Base-by-base conservation (phyloP, 2,329 filamentous ascomycete species). In the Waltergamsia citrina region DNA sequence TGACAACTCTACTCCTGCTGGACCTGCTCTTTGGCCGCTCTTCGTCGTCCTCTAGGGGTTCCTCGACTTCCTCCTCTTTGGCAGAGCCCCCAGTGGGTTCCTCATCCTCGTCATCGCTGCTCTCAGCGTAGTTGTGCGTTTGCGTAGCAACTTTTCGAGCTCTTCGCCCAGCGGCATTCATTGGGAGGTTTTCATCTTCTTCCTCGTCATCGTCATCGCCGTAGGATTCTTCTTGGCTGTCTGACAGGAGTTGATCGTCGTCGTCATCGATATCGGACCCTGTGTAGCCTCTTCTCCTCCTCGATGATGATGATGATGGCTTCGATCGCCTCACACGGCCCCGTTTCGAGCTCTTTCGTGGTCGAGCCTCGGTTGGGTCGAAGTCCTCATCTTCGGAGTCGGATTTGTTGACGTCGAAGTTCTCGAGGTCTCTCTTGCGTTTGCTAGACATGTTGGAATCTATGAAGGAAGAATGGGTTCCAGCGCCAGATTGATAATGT, bases 361-460 rank as follows among this genome's bases (percentile, higher is more conserved):
- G 58, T 20, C 59, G 57, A 18, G 56, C 61, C 43, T 67, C 63
- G 16, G 52, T 49, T 12, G 75, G 75, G 38, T 77, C 69, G 47
- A 81, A 81, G 51, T 78, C 78, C 43, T 76, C 74, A 48, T 81
- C 77, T 32, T 76, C 69, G 3, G 77, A 64, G 44, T 81, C 77
- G 33, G 77, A 81, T 49, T 76, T 71, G 51, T 79, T 80, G 4
- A 72, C 74, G 52, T 81, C 77, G 44, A 80, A 81, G 35, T 65
- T 63, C 41, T 74, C 67, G 36, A 75, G 56, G 38, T 63, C 63
- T 41, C 68, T 60, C 63, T 78, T 81, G 35, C 76, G 62, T 52
- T 78, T 78, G 37, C 52, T 51, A 29, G 46, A 49, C 56, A 59
- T 59, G 10, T 9, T 36, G 31, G n/a, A n/a, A n/a, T n/a, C n/a